Evolutionary conservation across 2,329 filamentous ascomycete species (phyloP).

Genomic region (Colletotrichum sublineola): DNA sequence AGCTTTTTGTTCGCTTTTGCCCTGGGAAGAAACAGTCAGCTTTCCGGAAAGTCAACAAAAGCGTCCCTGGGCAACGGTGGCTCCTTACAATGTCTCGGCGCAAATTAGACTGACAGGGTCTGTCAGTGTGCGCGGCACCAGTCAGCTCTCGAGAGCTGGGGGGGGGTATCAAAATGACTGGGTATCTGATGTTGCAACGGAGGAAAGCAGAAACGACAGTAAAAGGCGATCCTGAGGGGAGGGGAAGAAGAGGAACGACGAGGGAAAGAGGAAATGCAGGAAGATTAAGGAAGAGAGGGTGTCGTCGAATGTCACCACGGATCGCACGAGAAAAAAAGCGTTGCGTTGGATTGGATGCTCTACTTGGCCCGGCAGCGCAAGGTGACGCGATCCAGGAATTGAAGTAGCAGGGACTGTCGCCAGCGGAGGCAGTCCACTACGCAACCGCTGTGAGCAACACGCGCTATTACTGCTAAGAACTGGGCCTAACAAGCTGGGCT

Average conservation of each 20-base stretch:
- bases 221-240: neutral
- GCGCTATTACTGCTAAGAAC: slow-evolving; percentile 17
- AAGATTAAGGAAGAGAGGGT: slow-evolving; percentile 31
- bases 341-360: slow-evolving; percentile 32
- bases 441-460: slow-evolving; percentile 27
- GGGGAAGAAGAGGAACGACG: neutral
- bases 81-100: slow-evolving; percentile 41
- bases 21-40: slow-evolving; percentile 34
- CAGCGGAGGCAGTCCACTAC: slow-evolving; percentile 22
- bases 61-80: slow-evolving; percentile 19
- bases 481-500: neutral
- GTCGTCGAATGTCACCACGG: slow-evolving; percentile 30
- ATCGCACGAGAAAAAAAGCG: slow-evolving; percentile 35
- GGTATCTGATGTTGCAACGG: slow-evolving; percentile 24
- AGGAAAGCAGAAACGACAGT: neutral
- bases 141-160: slow-evolving; percentile 16
- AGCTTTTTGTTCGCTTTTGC: slow-evolving; percentile 47
- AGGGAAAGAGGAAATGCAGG: neutral
- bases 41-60: neutral
- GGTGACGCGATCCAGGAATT: slow-evolving; percentile 37
- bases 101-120: slow-evolving; percentile 27
- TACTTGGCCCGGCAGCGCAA: slow-evolving; percentile 32
- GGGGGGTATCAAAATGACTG: slow-evolving; percentile 24
- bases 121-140: slow-evolving; percentile 34
- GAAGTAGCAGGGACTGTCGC: slow-evolving; percentile 34